phyloP scores from a whole-genome alignment of 257 asterid genomes.

The Sherardia arvensis region DNA sequence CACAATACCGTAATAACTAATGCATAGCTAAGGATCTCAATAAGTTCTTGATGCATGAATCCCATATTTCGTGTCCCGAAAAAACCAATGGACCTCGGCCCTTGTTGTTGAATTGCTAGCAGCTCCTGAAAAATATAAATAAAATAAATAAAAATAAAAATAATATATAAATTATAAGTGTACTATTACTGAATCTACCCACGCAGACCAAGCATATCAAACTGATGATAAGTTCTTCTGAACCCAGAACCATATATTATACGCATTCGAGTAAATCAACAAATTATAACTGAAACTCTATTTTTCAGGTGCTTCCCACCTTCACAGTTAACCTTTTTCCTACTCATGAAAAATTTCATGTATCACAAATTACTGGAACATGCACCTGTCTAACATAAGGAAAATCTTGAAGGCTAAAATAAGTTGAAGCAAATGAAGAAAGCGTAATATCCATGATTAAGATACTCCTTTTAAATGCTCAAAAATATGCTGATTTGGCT shows the following conservation, averaged over 20 bases:
- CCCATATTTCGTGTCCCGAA: slow-evolving; percentile 99
- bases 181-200: neutral
- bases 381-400: neutral
- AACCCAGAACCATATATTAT: neutral
- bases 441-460: neutral
- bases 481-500: neutral
- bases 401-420: neutral
- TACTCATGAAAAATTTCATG: neutral
- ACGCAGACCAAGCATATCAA: slow-evolving; percentile 1
- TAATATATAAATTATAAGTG: neutral
- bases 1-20: slow-evolving; percentile 78
- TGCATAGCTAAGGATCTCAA: slow-evolving; percentile 97
- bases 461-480: neutral
- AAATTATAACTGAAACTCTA: neutral
- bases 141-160: no score
- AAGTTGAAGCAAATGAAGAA: neutral
- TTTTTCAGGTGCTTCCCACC: neutral
- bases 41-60: slow-evolving; percentile 98
- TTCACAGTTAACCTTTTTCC: neutral
- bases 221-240: neutral
- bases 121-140: no score
- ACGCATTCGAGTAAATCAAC: neutral
- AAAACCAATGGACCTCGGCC: slow-evolving; percentile 86
- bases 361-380: neutral
- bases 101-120: slow-evolving; percentile 97